Base-by-base conservation (phyloP, 345 rosid genomes). In the Pseudoturritis turrita region DNA sequence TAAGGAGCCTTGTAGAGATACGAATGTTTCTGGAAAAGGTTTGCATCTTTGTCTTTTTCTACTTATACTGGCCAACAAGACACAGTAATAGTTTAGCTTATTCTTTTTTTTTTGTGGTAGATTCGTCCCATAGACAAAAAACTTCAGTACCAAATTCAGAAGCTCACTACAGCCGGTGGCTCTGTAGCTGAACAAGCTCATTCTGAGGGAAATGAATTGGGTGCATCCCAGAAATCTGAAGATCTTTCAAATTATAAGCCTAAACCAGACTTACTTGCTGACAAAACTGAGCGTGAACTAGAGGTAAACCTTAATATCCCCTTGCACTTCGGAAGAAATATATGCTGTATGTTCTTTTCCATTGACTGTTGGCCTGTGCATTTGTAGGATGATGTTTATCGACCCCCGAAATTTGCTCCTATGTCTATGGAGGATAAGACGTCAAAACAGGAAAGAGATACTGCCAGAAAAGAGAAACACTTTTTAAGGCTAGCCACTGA, bases 21-120 rank as follows among this genome's bases (percentile, higher is more conserved):
- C 83, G 98, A 70, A 73, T 89, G 62, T 88, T 91, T 81, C 79
- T 91, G 49, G 98, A 95, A 76, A 95, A 95, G 95, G 96, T 94
- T 33, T 69, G 78, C 29, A 54, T 33, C 17, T 33, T 18, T 66
- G n/a, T 78, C 12, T 46, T 19, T 54, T 11, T 33, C 2, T 21
- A 4, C 49, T 36, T 44, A 35, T 44, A 15, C 58, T 22, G 1
- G 26, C 22, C 55, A 45, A 35, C 44, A 68, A 41, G 50, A 44
- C n/a, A n/a, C 7, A 14, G 39, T 25, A 9, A 22, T 62, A 28
- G 8, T 36, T 62, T 11, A 33, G 23, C 37, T n/a, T n/a, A n/a
- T n/a, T 37, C 3, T 10, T 49, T 54, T 46, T 19, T 64, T 31
- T 25, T 64, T 59, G 46, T 47, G 36, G 74, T 85, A 95, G 96